Conservation (phyloP, 441 rosid genomes). For the Gossypium aridum region DNA sequence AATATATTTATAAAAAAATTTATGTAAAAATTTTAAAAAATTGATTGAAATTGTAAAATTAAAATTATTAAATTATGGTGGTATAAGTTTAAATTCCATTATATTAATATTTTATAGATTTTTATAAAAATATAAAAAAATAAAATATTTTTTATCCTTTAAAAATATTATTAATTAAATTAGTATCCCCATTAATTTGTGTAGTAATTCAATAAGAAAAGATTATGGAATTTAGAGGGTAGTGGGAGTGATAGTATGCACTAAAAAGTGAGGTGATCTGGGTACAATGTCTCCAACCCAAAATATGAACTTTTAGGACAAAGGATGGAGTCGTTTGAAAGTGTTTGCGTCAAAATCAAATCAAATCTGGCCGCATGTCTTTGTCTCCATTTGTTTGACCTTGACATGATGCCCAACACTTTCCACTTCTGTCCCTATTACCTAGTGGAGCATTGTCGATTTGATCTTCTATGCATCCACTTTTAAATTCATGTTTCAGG, state of each 20-base stretch:
- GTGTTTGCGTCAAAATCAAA: background rate
- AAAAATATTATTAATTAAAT: background rate
- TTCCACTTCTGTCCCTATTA: background rate
- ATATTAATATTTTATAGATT: no score
- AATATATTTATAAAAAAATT: no score
- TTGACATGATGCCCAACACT: no score
- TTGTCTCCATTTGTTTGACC: background rate
- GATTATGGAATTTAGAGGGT: no score
- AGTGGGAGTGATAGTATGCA: no score
- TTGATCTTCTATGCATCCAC: background rate
- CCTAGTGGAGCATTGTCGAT: background rate
- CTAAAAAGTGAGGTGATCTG: background rate
- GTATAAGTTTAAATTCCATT: no score
- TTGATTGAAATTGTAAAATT: no score
- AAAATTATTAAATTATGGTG: no score
- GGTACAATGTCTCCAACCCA: background rate
- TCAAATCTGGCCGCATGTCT: background rate
- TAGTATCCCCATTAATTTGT: no score
- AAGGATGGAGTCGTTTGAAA: background rate
- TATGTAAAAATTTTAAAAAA: no score
- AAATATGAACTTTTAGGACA: background rate
- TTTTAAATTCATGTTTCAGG: no score
- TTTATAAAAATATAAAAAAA: background rate
- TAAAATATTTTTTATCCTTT: background rate
- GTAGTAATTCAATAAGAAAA: no score